Evolutionary conservation across 2,329 filamentous ascomycete genomes (phyloP), one percentile per base, ranked within the genome.

Genomic region (Aureobasidium lini): DNA sequence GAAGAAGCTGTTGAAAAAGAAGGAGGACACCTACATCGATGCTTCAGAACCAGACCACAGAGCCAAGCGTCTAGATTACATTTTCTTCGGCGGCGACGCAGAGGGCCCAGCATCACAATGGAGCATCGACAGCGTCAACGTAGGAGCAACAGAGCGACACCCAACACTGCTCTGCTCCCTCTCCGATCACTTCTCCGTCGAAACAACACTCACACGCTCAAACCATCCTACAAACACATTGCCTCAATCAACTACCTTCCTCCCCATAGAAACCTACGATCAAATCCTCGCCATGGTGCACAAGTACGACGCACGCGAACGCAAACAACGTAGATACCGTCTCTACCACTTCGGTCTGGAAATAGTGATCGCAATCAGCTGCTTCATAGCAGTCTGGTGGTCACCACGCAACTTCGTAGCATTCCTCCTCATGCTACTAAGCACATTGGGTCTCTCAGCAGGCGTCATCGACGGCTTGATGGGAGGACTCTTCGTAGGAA

Each of bases 181-280:
- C 29, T 96, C 91, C 66, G 93, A 99, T 70, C 94, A 97, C 72
- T 97, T 96, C 72, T 91, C 90, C 23, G 88, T 97, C 57, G 88
- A 93, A 70, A 86, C 89, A 6, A 91, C 89, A 0, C 79, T 97
- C 9, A 73, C 18, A 29, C 57, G 47, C 31, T 46, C 57, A 6
- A 29, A 32, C 3, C 13, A 46, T 8, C 36, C 56, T 29, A 16
- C 31, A 39, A 46, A 57, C 32, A 16, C 53, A 18, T 6, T 54
- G 3, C 39, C 50, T 10, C 15, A 32, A 34, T 54, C 54, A 1
- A 36, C 54, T 2, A 57, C 54, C 16, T 60, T 50, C 23, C 52
- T 67, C 2, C 64, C 65, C 4, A 28, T 60, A 2, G 39, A 63
- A 28, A 71, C 66, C 1, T 89, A 90, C 69, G 84, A 89, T 66